Evolutionary conservation across 78 protist genomes (phyloP), one percentile per base, ranked within the genome.

Genomic region (Emiliania huxleyi): DNA sequence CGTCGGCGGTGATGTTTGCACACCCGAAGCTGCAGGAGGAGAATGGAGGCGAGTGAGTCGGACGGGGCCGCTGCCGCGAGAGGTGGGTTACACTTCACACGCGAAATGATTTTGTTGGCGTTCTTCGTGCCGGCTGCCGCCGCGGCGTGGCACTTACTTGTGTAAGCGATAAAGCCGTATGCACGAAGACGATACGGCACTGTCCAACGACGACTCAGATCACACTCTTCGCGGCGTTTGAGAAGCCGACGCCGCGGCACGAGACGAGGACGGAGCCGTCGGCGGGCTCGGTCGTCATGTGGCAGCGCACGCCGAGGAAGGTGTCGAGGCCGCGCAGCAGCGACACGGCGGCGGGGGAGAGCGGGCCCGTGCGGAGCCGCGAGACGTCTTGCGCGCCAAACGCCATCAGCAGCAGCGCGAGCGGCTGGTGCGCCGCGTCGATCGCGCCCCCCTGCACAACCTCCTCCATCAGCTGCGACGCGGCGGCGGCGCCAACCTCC

Each of bases 311-410:
- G 62, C 95, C 93, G 48, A 94, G 44, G n/a, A 91, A 81, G 11
- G 52, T 84, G 52, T 83, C 79, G 26, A 94, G n/a, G 42, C 52
- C 43, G 33, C 92, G 83, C n/a, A 94, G 85, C 52, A 38, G 5
- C 40, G 2, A 40, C 4, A 91, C 26, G 29, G 55, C 1, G 93
- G 1, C 21, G 33, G 35, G 48, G 48, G 97, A 23, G 38, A 97
- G 89, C 48, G 11, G 26, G 44, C 99, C 99, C 12, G 97, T n/a
- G 29, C 98, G 93, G 0, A 98, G 37, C 37, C 92, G 91, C 33
- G 99, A 97, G 29, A 98, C 98, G 84, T 98, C 99, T 69, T 96
- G 98, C 15, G 99, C 97, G 40, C 96, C 38, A 35, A 98, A 62
- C 4, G 96, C 96, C 99, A 97, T 97, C 42, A 97, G 87, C 40